Evolutionary conservation across 2,329 filamentous ascomycete species (phyloP), one percentile per base, ranked within the genome.

Genomic region (Botrytis paeoniae): DNA sequence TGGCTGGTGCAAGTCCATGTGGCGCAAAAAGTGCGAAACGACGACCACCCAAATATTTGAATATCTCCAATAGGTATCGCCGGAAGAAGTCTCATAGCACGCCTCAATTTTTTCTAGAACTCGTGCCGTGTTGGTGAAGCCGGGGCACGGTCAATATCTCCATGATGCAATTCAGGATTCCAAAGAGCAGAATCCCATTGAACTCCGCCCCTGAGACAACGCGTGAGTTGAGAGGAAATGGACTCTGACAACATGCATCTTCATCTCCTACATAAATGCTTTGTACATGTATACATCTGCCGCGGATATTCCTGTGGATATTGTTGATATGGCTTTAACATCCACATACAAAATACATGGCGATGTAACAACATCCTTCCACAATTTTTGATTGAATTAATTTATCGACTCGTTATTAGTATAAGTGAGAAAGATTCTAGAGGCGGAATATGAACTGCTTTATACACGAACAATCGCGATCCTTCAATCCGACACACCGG

Each of bases 391-490:
- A 4, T 29, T 63, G 39, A 63, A 29, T 39, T 2, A 16, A 29
- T 29, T 37, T 0, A 63, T 18, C 14, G 10, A 29, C 16, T 25
- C n/a, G n/a, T 43, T 10, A 63, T 7, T 8, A n/a, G 2, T 3
- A 29, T 8, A 10, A 43, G 7, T 7, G 1, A 29, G 1, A 41
- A 41, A 29, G 25, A 69, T 66, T 9, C 1, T 9, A 57, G 20
- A 69, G 35, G 14, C 20, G 68, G 45, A 64, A 61, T 74, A 29
- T 75, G 73, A 60, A 71, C 71, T 29, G 41, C 73, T 32, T 61
- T 65, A 39, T 65, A 69, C 41, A 59, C 20, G 6, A 69, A 54
- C 10, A 73, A 70, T 29, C 39, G 51, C 32, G 73, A 75, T 57
- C 71, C 71, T 8, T 57, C 70, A 4, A 51, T 69, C 9, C 9